A percentile compares a stretch with the other conserved stretches of the same genome.
Evolutionary conservation across 768 basidiomycete species (phyloP).

Genomic region (Neoboletus subvelutipes): DNA sequence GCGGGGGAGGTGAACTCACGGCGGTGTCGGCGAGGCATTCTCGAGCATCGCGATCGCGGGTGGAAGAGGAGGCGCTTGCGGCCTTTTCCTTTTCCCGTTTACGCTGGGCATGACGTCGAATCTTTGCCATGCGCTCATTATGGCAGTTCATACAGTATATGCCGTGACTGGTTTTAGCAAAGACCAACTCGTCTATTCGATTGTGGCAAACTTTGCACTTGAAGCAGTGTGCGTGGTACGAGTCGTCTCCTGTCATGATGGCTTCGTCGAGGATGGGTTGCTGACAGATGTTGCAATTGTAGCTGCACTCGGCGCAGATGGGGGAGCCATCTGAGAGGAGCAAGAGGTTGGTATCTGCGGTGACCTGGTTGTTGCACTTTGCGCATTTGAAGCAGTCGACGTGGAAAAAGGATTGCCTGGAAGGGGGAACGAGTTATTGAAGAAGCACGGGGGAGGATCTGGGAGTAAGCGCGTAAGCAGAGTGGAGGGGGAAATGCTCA

Average conservation of each 20-base stretch:
- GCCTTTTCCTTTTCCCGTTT: slow-evolving; percentile 66
- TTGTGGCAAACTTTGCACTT: slow-evolving; percentile 94
- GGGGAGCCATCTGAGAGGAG: slow-evolving; percentile 97
- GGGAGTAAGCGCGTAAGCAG: background rate
- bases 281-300: slow-evolving; percentile 93
- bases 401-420: slow-evolving; percentile 91
- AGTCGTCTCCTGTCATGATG: slow-evolving; percentile 99
- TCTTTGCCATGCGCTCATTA: slow-evolving; percentile 94
- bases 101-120: slow-evolving; percentile 87
- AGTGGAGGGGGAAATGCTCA: slow-evolving; percentile 44
- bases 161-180: slow-evolving; percentile 96
- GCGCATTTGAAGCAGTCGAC: slow-evolving; percentile 96
- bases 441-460: background rate
- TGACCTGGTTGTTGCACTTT: slow-evolving; percentile 90
- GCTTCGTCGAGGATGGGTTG: slow-evolving; percentile 97
- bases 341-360: slow-evolving; percentile 95
- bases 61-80: slow-evolving; percentile 26
- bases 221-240: slow-evolving; percentile 98
- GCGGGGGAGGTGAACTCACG: slow-evolving; percentile 34
- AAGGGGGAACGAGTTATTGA: slow-evolving; percentile 7
- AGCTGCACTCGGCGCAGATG: slow-evolving; percentile 90
- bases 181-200: slow-evolving; percentile 96
- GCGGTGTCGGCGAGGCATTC: slow-evolving; percentile 38
- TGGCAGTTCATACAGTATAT: slow-evolving; percentile 99
- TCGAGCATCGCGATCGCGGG: slow-evolving; percentile 26